These are phyloP conservation scores for Colletotrichum orbiculare DNA, from an alignment of 2,329 filamentous ascomycete genomes.

Conservation along the genomic window DNA sequence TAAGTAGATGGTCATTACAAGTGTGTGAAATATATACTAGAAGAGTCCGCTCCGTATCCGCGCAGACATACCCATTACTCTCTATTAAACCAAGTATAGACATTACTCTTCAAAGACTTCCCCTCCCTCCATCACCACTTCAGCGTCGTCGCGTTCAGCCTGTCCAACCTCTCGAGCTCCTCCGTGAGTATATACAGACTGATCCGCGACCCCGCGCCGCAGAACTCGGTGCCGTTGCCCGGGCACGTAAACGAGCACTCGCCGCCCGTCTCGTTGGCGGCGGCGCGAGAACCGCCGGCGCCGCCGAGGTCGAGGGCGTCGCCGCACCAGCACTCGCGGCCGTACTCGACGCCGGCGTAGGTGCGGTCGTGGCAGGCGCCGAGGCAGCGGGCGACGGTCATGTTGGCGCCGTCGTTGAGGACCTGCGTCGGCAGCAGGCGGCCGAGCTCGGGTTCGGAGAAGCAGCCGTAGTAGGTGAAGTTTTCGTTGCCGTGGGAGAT, in stretches of 20 bases:
- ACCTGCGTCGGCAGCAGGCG: conserved; percentile 46
- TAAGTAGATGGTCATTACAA: background rate
- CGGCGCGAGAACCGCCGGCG: conserved; percentile 28
- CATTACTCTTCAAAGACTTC: background rate
- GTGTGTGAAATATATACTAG: conserved; percentile 1
- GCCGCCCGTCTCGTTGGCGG: conserved; percentile 30
- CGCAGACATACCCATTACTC: conserved; percentile 1
- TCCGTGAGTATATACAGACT: conserved; percentile 45
- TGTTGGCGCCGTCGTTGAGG: conserved; percentile 42
- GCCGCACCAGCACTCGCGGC: conserved; percentile 40
- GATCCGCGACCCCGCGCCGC: conserved; percentile 41
- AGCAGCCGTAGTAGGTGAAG: conserved; percentile 51
- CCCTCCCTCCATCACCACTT: background rate
- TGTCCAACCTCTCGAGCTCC: conserved; percentile 13
- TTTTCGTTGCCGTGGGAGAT: conserved; percentile 48
- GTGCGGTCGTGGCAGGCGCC: conserved; percentile 34
- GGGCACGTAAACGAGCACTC: conserved; percentile 37
- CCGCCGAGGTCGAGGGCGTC: conserved; percentile 41
- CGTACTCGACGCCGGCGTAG: conserved; percentile 39
- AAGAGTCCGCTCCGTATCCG: conserved; percentile 14
- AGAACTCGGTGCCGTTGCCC: conserved; percentile 33
- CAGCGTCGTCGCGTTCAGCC: background rate
- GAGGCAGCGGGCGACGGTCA: conserved; percentile 38
- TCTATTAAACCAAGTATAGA: conserved; percentile 9
- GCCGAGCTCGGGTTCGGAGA: conserved; percentile 46